phyloP scores from a whole-genome alignment of 176 grass and related monocot genomes.

The Cenchrus americanus region DNA sequence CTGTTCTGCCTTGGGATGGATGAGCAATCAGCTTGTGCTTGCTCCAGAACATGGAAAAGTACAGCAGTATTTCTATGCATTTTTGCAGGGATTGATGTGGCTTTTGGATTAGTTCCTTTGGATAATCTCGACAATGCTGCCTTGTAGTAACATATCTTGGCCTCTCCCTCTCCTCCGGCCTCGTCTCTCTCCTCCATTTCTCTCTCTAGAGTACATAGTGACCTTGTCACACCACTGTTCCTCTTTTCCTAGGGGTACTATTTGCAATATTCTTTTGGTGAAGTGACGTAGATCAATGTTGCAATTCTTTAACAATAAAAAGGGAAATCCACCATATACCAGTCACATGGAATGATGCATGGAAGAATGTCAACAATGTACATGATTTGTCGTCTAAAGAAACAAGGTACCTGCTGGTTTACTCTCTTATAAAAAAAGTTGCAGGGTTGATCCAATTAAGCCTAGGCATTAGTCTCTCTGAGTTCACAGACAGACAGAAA shows the following conservation, averaged over 20 bases:
- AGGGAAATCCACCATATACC: constrained; percentile 43
- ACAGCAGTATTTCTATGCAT: constrained; percentile 39
- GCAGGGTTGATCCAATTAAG: not conserved
- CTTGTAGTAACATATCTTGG: constrained; percentile 33
- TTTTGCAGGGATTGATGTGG: constrained; percentile 42
- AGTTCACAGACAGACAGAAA: not conserved
- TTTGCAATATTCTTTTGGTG: constrained; percentile 61
- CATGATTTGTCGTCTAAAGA: constrained; percentile 42
- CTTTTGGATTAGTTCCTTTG: constrained; percentile 46
- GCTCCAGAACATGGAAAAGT: constrained; percentile 41
- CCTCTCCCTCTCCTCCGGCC: not conserved
- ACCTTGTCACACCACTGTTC: constrained; percentile 67
- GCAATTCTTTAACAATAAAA: constrained; percentile 41
- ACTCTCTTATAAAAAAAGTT: not conserved
- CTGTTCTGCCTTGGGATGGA: constrained; percentile 49
- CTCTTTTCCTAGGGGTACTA: constrained; percentile 56
- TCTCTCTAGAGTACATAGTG: constrained; percentile 54
- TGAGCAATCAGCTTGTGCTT: constrained; percentile 44
- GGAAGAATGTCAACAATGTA: constrained; percentile 59
- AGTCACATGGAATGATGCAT: constrained; percentile 71
- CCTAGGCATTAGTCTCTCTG: not conserved
- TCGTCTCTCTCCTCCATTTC: constrained; percentile 5
- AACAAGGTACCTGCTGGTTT: constrained; percentile 26
- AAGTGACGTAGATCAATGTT: constrained; percentile 60
- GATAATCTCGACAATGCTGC: constrained; percentile 47